Base-by-base conservation (phyloP, 768 basidiomycete species). In the Chalciporus chontae region DNA sequence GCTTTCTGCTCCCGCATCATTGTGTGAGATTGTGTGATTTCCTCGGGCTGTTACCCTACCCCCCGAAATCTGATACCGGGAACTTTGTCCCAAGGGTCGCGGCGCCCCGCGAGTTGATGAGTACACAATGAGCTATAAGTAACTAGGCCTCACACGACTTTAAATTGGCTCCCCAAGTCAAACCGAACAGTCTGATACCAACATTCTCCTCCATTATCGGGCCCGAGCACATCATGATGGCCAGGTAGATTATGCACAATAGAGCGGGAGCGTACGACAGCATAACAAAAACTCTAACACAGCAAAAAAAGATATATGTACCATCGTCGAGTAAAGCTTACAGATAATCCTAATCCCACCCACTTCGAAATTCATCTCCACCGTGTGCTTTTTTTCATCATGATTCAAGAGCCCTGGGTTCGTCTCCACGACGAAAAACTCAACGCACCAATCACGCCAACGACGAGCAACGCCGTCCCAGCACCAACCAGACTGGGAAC, bases 401-500 rank as follows among this genome's bases (percentile, higher is more conserved):
- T 31, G 17, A 62, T 60, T 61, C 54, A 84, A 51, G 80, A 81
- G 8, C 80, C 77, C 61, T 85, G 84, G 57, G 77, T 84, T 55
- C 84, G 75, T 66, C 84, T 76, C 57, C 83, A 85, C 73, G 68
- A 60, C 23, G 87, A 87, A 63, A 91, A 80, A 53, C 87, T 87
- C 55, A 91, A 67, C 6, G 85, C 85, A 3, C 88, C 87, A 18
- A 90, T 83, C 31, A 87, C 83, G 0, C 86, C 85, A 18, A 88
- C 83, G 18, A 90, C 85, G 38, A 90, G 73, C 48, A 91, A 62
- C 39, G 89, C 89, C 18, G 88, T 90, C n/a, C 88, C 89, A 21
- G 88, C 89, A 8, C 89, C 89, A 7, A 91, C 82, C 54, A 91
- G 65, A 21, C 86, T 83, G 4, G 89, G 89, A 36, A 91, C 71